Evolutionary conservation across 2,329 filamentous ascomycete species (phyloP), one percentile per base, ranked within the genome.

Genomic region (Phialophora expanda): DNA sequence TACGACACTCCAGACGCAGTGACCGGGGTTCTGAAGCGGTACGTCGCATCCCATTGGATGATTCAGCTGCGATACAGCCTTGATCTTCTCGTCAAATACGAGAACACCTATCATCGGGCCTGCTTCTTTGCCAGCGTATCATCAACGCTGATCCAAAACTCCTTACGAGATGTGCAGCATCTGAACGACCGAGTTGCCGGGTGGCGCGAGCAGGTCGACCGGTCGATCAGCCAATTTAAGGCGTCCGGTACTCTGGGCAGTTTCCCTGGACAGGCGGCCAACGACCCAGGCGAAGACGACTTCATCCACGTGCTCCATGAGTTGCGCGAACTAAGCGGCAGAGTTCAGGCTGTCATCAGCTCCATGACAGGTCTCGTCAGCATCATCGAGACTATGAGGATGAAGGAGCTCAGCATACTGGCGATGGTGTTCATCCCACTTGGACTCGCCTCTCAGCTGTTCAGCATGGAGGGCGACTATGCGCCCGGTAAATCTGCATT

Each of bases 361-460:
- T 60, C 57, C 14, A 48, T 60, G 41, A 51, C 57, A 38, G 41
- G 26, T 14, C 41, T 60, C 17, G 30, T 60, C 57, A 51, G 57
- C 44, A 51, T 60, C 41, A 60, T 60, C 14, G 32, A 58, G 34
- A 41, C 56, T 34, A 48, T 50, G 41, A 26, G 57, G 20, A 50
- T 60, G 44, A 60, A 60, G 24, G 44, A 50, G 17, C 57, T 60
- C 12, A 50, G 28, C 24, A 22, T 60, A 22, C 57, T 60, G n/a
- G 57, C 22, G 9, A 60, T 60, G 57, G 38, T 60, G 3, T 60
- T 60, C n/a, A 51, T 60, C 24, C 57, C 57, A 17, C 57, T 60
- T 5, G 28, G 22, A 9, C 30, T 60, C 3, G 17, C 44, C 12
- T 50, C 57, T 12, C 38, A 44, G 26, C 17, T 56, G 53, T 56